phyloP scores from a whole-genome alignment of 1,139 yeast genomes.

The Cylindricascospora bacillispora region DNA sequence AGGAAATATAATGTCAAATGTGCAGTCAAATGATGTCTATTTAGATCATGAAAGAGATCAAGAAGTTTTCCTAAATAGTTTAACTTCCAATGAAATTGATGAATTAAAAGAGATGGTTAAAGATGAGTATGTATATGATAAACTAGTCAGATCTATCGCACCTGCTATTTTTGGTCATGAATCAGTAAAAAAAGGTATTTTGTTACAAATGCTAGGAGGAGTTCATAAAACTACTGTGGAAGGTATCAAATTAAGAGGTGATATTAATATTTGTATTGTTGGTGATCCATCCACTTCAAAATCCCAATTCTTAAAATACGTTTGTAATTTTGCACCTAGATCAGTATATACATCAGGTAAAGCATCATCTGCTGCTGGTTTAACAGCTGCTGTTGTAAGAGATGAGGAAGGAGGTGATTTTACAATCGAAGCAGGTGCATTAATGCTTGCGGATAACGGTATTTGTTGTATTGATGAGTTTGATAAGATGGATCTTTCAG shows the following conservation, averaged over 20 bases:
- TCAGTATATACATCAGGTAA: slow-evolving; percentile 97
- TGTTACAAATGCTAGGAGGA: slow-evolving; percentile 85
- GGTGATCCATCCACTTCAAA: slow-evolving; percentile 99
- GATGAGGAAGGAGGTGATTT: slow-evolving; percentile 97
- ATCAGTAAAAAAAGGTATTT: slow-evolving; percentile 80
- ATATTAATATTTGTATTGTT: slow-evolving; percentile 89
- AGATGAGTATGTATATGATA: slow-evolving; percentile 74
- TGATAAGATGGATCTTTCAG: slow-evolving; percentile 91
- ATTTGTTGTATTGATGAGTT: slow-evolving; percentile 98
- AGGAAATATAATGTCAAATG: slow-evolving; percentile 14
- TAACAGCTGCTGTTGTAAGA: slow-evolving; percentile 94
- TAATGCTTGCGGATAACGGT: slow-evolving; percentile 97
- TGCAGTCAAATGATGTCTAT: slow-evolving; percentile 17
- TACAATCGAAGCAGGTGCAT: slow-evolving; percentile 97
- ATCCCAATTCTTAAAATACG: slow-evolving; percentile 90
- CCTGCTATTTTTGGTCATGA: slow-evolving; percentile 98
- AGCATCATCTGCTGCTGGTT: slow-evolving; percentile 97
- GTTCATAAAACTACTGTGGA: slow-evolving; percentile 91
- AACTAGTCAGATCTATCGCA: slow-evolving; percentile 79
- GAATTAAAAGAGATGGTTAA: slow-evolving; percentile 87
- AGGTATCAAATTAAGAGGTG: slow-evolving; percentile 94
- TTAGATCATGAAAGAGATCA: slow-evolving; percentile 45
- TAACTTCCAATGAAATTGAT: slow-evolving; percentile 71
- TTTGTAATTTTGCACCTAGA: slow-evolving; percentile 82
- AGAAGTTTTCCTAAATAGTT: slow-evolving; percentile 63